Conservation (phyloP, 2,329 filamentous ascomycete genomes). For the Fonsecaea pugnacius region DNA sequence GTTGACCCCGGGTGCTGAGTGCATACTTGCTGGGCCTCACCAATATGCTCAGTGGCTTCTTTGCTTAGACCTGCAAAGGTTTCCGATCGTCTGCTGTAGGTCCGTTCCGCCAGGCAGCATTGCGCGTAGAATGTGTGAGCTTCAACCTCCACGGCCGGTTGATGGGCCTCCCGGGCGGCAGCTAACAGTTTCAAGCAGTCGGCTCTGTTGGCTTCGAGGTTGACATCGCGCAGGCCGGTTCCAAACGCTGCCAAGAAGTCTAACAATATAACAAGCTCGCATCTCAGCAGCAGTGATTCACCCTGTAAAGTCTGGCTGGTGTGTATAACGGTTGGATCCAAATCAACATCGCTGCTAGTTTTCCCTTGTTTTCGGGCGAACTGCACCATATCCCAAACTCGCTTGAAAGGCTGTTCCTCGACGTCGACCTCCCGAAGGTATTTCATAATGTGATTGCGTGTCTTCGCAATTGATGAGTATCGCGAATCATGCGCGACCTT, state of each 20-base stretch:
- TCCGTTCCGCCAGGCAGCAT: constrained; percentile 51
- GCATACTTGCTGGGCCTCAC: background rate
- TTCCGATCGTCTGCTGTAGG: background rate
- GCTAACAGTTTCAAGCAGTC: constrained; percentile 51
- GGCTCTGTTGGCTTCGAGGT: constrained; percentile 44
- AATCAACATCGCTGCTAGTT: constrained; percentile 36
- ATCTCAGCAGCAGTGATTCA: constrained; percentile 52
- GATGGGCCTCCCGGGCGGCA: constrained; percentile 43
- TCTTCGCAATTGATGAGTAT: constrained; percentile 31
- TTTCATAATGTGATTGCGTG: constrained; percentile 33
- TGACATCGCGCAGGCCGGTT: constrained; percentile 29
- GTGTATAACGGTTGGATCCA: constrained; percentile 43
- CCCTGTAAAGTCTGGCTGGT: constrained; percentile 50
- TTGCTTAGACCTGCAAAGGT: background rate
- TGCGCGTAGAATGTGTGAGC: constrained; percentile 57
- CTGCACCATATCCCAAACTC: constrained; percentile 44
- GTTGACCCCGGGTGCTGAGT: constrained; percentile 9
- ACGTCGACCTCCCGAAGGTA: constrained; percentile 43
- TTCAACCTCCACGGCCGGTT: constrained; percentile 55
- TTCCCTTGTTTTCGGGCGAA: constrained; percentile 40
- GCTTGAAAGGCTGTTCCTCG: constrained; percentile 48
- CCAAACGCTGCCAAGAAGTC: constrained; percentile 45
- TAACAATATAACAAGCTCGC: constrained; percentile 54
- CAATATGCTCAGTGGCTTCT: background rate
- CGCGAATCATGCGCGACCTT: constrained; percentile 31